A percentile compares a stretch with the other conserved stretches of the same genome.
Evolutionary conservation across 2,329 filamentous ascomycete genomes (phyloP).

Genomic region (Colletotrichum sp.): DNA sequence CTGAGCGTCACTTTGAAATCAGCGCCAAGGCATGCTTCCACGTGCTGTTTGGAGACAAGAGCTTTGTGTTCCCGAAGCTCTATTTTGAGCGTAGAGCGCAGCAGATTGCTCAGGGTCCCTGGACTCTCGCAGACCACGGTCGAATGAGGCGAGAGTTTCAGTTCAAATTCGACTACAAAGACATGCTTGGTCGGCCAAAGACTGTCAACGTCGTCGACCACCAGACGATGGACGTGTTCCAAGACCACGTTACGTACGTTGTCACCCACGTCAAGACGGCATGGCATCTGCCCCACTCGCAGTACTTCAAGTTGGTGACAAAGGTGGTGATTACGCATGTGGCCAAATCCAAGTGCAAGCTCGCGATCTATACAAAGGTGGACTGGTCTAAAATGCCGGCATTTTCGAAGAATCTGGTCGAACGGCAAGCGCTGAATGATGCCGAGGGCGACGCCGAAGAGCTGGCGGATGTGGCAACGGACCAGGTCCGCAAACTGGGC

Average conservation of each 20-base stretch:
- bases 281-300: conserved; percentile 86
- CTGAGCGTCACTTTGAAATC: conserved; percentile 85
- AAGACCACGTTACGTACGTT: conserved; percentile 75
- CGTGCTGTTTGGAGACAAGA: conserved; percentile 95
- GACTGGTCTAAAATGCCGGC: conserved; percentile 78
- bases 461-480: conserved; percentile 75
- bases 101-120: conserved; percentile 85
- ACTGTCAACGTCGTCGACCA: conserved; percentile 75
- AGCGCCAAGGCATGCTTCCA: conserved; percentile 96
- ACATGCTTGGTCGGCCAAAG: conserved; percentile 67
- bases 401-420: conserved; percentile 65
- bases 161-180: conserved; percentile 74
- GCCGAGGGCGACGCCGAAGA: conserved; percentile 75
- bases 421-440: conserved; percentile 77
- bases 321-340: conserved; percentile 95
- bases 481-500: conserved; percentile 78
- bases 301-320: conserved; percentile 80
- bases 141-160: conserved; percentile 79
- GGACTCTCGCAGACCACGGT: conserved; percentile 73
- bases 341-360: conserved; percentile 89
- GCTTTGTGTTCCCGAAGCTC: conserved; percentile 88
- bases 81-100: conserved; percentile 83
- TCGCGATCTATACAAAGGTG: conserved; percentile 87
- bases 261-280: conserved; percentile 67
- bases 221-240: conserved; percentile 84